Percentiles rank a stretch among this genome's conserved stretches.
phyloP scores from a whole-genome alignment of 495 filamentous ascomycete genomes.

The Endocarpon pusillum region DNA sequence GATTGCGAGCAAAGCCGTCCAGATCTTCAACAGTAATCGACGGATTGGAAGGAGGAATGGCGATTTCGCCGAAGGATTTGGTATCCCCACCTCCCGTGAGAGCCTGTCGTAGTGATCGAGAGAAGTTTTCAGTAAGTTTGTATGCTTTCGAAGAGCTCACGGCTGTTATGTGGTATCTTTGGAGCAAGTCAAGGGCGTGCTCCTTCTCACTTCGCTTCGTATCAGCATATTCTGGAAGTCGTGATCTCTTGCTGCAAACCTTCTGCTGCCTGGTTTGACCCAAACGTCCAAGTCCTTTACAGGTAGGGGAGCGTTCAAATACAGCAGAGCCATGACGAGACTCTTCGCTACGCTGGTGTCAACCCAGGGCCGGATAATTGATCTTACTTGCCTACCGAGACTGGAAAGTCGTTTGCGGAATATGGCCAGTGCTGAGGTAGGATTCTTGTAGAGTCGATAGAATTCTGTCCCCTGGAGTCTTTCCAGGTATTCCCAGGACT shows the following conservation, averaged over 20 bases:
- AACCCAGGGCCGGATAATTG: conserved; percentile 7
- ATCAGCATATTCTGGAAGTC: no score
- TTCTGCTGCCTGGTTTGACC: conserved; percentile 57
- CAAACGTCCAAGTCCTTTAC: conserved; percentile 65
- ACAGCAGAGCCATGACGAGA: conserved; percentile 87
- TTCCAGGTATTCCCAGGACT: conserved; percentile 75
- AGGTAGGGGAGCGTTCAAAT: conserved; percentile 59
- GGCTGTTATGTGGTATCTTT: conserved; percentile 60
- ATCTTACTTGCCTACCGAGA: conserved; percentile 41
- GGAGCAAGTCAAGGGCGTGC: conserved; percentile 61
- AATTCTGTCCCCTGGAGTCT: conserved; percentile 77
- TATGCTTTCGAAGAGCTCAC: conserved; percentile 46
- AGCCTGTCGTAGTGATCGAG: conserved; percentile 58
- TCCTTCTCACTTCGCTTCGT: conserved; percentile 46
- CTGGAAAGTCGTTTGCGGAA: conserved; percentile 94
- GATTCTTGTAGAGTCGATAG: conserved; percentile 80
- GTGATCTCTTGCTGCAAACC: conserved; percentile 26
- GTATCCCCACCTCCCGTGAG: conserved; percentile 74
- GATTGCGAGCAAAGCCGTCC: conserved; percentile 70
- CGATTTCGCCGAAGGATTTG: conserved; percentile 77
- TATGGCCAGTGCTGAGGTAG: conserved; percentile 84
- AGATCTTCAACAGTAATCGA: conserved; percentile 48
- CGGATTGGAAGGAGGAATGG: conserved; percentile 35
- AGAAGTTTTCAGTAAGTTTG: conserved; percentile 57
- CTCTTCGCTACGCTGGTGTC: conserved; percentile 53